Evolutionary conservation across 331 rosid genomes (phyloP).

Genomic region (Telfairia occidentalis): DNA sequence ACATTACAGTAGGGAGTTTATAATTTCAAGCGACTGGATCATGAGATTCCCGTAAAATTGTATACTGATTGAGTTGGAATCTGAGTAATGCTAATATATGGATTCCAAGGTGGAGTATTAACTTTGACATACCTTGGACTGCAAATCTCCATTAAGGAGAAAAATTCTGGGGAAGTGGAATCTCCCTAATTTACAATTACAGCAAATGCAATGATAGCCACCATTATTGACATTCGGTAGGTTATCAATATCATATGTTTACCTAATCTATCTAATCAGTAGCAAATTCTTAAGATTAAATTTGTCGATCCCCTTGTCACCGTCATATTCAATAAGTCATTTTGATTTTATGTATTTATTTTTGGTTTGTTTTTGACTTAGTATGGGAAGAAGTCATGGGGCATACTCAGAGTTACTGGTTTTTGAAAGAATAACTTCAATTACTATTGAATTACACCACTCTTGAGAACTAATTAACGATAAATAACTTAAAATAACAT

Average conservation of each 20-base stretch:
- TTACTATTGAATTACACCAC: not conserved
- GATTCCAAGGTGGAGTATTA: not conserved
- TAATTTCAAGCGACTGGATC: not conserved
- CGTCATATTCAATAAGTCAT: not conserved
- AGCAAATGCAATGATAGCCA: not conserved
- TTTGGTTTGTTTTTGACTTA: not conserved
- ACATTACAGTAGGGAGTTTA: not conserved
- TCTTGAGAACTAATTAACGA: not conserved
- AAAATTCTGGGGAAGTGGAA: not conserved
- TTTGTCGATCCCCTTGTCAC: not conserved
- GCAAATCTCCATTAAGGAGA: not conserved
- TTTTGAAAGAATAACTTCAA: not conserved
- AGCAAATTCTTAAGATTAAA: not conserved
- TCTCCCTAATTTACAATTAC: not conserved
- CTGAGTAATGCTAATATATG: slow-evolving; percentile 1
- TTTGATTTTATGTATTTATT: not conserved
- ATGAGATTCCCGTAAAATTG: not conserved
- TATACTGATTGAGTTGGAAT: not conserved
- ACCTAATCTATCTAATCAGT: not conserved
- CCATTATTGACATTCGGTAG: not conserved
- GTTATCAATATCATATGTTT: not conserved
- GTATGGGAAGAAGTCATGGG: not conserved
- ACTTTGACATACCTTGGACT: not conserved
- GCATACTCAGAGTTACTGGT: not conserved
- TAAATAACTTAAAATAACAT: not conserved